Base-by-base conservation (phyloP, 305 asterid genomes). In the Caryopteris hybrid region DNA sequence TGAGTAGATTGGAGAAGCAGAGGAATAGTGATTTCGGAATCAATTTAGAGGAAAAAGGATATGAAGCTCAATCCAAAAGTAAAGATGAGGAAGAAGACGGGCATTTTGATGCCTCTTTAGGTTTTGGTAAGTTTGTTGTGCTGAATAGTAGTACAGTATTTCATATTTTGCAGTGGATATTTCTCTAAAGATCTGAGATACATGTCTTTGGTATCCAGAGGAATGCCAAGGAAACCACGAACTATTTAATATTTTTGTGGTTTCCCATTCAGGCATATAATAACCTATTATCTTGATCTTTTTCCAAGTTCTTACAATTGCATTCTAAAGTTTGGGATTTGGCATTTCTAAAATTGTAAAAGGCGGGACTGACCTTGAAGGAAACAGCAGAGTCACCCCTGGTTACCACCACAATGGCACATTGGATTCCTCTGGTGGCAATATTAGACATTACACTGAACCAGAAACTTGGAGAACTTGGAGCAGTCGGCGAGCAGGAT, bases 1-100 rank as follows among this genome's bases (percentile, higher is more conserved):
- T 91, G 83, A 84, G 81, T 66, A 79, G 96, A 73, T 76, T 94
- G 78, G 91, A 85, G 83, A 91, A 85, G 75, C 90, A 91, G 79
- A 88, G 96, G 85, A 82, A 63, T 64, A 80, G 46, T 1, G 78
- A 86, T 47, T 64, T 89, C 42, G 90, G 86, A 66, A 74, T 81
- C 62, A 59, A 78, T 75, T 59, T 78, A 51, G 83, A 63, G 59
- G 77, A 72, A 64, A 53, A 78, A 59, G 81, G 64, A 52, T 61
- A 60, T 41, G 83, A 58, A 51, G 47, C 69, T 70, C 80, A 66
- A 61, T 38, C 77, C 39, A 69, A 80, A 29, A 85, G 73, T 45
- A 68, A 69, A 68, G 84, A 64, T 66, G 54, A 66, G 63, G 73
- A 61, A 57, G 76, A 72, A 38, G 33, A 51, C 60, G 31, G 17